Conservation (phyloP, 2,329 filamentous ascomycete genomes). For the Fusarium sambucinum region DNA sequence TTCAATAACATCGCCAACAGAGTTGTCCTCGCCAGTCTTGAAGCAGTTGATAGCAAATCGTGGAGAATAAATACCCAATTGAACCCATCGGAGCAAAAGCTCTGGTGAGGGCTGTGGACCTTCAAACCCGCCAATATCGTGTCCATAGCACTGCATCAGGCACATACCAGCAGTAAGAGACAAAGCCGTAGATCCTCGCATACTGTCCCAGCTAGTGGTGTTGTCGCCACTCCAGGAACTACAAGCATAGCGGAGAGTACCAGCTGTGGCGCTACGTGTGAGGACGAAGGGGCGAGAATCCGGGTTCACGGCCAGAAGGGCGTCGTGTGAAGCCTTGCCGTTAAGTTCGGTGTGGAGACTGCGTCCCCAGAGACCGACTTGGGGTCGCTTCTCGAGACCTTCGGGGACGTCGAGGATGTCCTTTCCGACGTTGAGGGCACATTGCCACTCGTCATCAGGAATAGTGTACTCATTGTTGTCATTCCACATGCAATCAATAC, state of each 20-base stretch:
- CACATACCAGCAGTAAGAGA: slow-evolving; percentile 76
- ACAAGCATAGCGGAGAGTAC: slow-evolving; percentile 76
- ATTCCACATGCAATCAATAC: slow-evolving; percentile 82
- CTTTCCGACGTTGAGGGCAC: slow-evolving; percentile 61
- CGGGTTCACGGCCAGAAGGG: slow-evolving; percentile 69
- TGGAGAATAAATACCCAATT: slow-evolving; percentile 76
- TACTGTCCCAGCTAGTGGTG: slow-evolving; percentile 77
- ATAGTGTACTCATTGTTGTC: slow-evolving; percentile 83
- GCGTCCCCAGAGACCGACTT: slow-evolving; percentile 77
- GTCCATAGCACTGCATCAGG: slow-evolving; percentile 76
- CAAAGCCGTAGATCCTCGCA: slow-evolving; percentile 78
- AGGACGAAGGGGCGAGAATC: slow-evolving; percentile 74
- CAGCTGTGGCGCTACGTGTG: slow-evolving; percentile 76
- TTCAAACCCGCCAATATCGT: slow-evolving; percentile 82
- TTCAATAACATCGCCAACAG: slow-evolving; percentile 78
- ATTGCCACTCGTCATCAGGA: slow-evolving; percentile 73
- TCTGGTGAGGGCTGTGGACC: slow-evolving; percentile 78
- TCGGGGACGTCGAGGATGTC: slow-evolving; percentile 53
- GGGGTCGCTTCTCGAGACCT: slow-evolving; percentile 55
- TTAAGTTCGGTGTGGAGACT: slow-evolving; percentile 77
- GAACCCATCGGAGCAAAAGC: slow-evolving; percentile 78
- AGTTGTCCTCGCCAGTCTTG: slow-evolving; percentile 76
- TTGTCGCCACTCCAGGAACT: slow-evolving; percentile 83
- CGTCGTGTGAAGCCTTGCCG: slow-evolving; percentile 77
- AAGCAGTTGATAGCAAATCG: slow-evolving; percentile 84